Evolutionary conservation across 2,329 filamentous ascomycete species (phyloP).

Genomic region (Pseudogymnoascus sp.): DNA sequence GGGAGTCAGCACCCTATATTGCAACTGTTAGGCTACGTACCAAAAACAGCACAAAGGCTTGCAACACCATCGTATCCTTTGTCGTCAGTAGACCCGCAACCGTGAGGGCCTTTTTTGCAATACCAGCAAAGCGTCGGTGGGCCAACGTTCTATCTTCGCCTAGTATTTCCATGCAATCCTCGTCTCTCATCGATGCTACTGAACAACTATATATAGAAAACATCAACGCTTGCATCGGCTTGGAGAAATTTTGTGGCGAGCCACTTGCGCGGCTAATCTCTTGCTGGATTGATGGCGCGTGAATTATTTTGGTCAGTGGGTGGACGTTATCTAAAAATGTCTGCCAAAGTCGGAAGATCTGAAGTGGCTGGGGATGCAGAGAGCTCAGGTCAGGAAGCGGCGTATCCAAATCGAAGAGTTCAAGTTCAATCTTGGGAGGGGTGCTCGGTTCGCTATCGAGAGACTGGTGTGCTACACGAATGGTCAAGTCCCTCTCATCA

Average conservation of each 20-base stretch:
- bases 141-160: constrained; percentile 45
- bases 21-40: constrained; percentile 36
- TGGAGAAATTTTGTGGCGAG: constrained; percentile 36
- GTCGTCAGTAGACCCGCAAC: constrained; percentile 60
- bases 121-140: constrained; percentile 47
- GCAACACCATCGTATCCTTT: constrained; percentile 57
- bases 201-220: constrained; percentile 58
- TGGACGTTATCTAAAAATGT: constrained; percentile 64
- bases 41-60: constrained; percentile 61
- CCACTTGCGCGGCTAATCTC: constrained; percentile 56
- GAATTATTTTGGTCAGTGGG: constrained; percentile 60
- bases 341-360: constrained; percentile 62
- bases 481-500: constrained; percentile 23
- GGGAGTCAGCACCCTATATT: not conserved
- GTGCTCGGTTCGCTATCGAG: constrained; percentile 35
- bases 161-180: constrained; percentile 45
- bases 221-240: constrained; percentile 58
- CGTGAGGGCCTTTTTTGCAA: constrained; percentile 56
- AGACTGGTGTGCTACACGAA: constrained; percentile 9
- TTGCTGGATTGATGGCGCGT: constrained; percentile 58
- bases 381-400: constrained; percentile 35
- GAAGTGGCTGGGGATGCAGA: constrained; percentile 50
- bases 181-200: constrained; percentile 50
- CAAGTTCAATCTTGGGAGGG: constrained; percentile 40
- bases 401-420: constrained; percentile 41